phyloP scores from a whole-genome alignment of 2,329 filamentous ascomycete species.

The Epicoccum sorghinum region DNA sequence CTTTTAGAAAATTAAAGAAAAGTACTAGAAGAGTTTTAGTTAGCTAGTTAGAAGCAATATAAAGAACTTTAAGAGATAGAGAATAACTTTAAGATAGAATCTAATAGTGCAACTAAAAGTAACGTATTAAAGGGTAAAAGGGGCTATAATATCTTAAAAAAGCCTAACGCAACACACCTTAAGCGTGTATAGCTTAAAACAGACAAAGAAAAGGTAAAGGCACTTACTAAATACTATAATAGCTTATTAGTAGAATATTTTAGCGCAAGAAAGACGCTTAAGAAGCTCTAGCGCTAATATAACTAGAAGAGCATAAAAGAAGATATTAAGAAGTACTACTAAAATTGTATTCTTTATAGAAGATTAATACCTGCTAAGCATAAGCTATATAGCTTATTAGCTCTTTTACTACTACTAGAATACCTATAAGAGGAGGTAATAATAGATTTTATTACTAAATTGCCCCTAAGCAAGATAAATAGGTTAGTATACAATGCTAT shows the following conservation, averaged over 20 bases:
- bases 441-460: not conserved
- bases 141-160: no score
- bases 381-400: not conserved
- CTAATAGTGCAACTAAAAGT: no score
- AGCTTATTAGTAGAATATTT: not conserved
- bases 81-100: no score
- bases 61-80: no score
- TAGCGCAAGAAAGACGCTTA: not conserved
- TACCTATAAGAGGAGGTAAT: not conserved
- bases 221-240: not conserved
- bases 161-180: no score
- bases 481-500: not conserved
- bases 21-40: no score
- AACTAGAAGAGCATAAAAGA: not conserved
- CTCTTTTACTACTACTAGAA: not conserved
- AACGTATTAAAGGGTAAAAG: no score
- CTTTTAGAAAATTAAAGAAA: not conserved
- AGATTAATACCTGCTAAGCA: not conserved
- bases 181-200: no score
- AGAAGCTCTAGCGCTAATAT: not conserved
- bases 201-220: not conserved
- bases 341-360: not conserved
- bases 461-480: not conserved
- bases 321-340: not conserved
- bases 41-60: no score